phyloP scores from a whole-genome alignment of 2,329 filamentous ascomycete species.

The Ceratocystis huliohia region DNA sequence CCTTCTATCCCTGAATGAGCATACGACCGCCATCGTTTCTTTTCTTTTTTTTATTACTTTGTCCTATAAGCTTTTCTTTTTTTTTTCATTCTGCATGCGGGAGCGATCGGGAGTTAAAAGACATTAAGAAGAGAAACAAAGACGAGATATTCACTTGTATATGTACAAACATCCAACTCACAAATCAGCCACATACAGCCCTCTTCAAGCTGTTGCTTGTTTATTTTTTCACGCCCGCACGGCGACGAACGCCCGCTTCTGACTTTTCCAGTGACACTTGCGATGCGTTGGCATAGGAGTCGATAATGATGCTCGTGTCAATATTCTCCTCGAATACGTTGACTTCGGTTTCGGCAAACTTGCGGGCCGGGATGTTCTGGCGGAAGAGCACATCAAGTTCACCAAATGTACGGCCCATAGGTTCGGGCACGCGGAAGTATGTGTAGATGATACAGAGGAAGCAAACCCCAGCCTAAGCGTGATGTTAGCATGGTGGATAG shows the following conservation, averaged over 20 bases:
- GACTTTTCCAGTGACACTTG: slow-evolving; percentile 18
- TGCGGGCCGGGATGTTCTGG: slow-evolving; percentile 30
- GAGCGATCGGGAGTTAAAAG: too few relatives aligned
- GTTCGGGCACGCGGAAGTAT: slow-evolving; percentile 42
- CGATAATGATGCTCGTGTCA: slow-evolving; percentile 19
- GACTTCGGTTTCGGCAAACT: slow-evolving; percentile 26
- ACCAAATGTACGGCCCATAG: slow-evolving; percentile 36
- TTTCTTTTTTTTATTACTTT: too few relatives aligned
- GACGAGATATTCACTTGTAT: not conserved
- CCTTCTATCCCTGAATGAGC: too few relatives aligned
- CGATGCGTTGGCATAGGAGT: slow-evolving; percentile 18
- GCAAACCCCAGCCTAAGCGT: slow-evolving; percentile 31
- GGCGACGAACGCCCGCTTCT: slow-evolving; percentile 16
- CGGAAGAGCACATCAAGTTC: slow-evolving; percentile 35
- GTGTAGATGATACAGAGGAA: slow-evolving; percentile 37
- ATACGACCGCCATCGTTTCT: too few relatives aligned
- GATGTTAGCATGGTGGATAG: not conserved
- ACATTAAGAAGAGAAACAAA: too few relatives aligned
- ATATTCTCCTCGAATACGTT: slow-evolving; percentile 22
- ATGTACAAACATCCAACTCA: not conserved
- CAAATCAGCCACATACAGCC: not conserved
- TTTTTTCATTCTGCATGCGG: too few relatives aligned
- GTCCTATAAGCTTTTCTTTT: too few relatives aligned
- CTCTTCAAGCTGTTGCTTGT: not conserved
- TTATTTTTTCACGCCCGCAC: slow-evolving; percentile 16